Evolutionary conservation across 1,284 basidiomycete species (phyloP), one percentile per base, ranked within the genome.

Genomic region (Fomitiporia mediterranea): DNA sequence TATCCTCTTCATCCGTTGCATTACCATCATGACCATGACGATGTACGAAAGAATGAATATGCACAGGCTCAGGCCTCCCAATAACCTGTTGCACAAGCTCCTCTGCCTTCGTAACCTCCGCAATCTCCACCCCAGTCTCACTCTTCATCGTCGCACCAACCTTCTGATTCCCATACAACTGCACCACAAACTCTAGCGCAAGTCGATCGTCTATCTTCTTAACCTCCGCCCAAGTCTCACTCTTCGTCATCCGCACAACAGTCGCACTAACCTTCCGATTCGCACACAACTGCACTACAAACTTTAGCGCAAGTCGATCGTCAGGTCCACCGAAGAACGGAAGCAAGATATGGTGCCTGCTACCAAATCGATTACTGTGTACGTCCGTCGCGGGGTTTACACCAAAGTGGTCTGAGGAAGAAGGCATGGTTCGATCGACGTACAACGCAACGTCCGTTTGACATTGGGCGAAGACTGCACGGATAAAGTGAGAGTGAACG

Each of bases 241-340:
- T 72, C 72, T 78, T 83, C 62, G 65, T 71, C 51, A 93, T 68
- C 61, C 84, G 76, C 27, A 91, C 67, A 2, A 93, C 79, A 3
- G 78, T 82, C 8, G 78, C 81, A 15, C 70, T 74, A 38, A 83
- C 75, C 52, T 68, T 67, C 23, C 72, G 67, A 63, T 81, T 75
- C 25, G 70, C 62, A 60, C 81, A 83, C 30, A 86, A 70, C 68
- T 85, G 83, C 11, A 81, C 72, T n/a, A 81, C 77, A 56, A 86
- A 74, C 49, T 77, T 72, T 27, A 88, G 71, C 2, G 81, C 82
- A 17, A 81, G 75, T 2, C 82, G 73, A 60, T 88, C 86, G 64
- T 89, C 86, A 0, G 83, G 79, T 0, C 86, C 86, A 38, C 85
- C 86, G 63, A 86, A 82, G 75, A 89, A 89, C 7, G 82, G 82